Conservation (phyloP, 106 monocot genomes). For the Iris macrosiphon region DNA sequence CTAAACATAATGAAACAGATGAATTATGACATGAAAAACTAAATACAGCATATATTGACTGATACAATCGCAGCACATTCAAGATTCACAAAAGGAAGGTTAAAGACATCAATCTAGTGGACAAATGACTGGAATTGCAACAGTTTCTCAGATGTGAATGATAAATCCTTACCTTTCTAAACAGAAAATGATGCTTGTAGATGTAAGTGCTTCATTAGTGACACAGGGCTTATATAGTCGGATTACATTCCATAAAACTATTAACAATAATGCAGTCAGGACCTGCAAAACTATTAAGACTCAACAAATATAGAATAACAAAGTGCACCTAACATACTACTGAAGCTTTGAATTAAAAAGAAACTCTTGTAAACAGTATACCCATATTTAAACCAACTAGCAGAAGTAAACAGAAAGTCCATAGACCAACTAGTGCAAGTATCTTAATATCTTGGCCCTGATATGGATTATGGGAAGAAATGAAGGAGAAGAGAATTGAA, state of each 20-base stretch:
- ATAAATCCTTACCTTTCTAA: constrained; percentile 26
- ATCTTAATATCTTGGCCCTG: no score
- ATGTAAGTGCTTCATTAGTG: constrained; percentile 18
- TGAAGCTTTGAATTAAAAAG: no score
- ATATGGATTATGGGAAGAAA: no score
- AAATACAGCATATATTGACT: background rate
- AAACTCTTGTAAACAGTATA: no score
- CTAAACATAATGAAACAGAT: background rate
- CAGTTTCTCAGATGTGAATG: background rate
- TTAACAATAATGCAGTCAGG: constrained; percentile 15
- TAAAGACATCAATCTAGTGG: background rate
- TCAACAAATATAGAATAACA: background rate
- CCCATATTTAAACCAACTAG: no score
- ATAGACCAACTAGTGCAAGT: no score
- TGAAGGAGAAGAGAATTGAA: no score
- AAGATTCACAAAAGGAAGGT: background rate
- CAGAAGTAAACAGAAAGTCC: no score
- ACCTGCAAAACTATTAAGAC: constrained; percentile 37
- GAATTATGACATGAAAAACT: background rate
- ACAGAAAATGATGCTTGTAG: constrained; percentile 16
- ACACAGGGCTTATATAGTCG: constrained; percentile 20
- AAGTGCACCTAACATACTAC: no score
- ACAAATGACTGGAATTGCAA: background rate
- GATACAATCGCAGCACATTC: background rate
- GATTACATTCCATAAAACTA: constrained; percentile 11